Conservation (phyloP, 2,329 filamentous ascomycete genomes). For the Aspergillus luchuensis region DNA sequence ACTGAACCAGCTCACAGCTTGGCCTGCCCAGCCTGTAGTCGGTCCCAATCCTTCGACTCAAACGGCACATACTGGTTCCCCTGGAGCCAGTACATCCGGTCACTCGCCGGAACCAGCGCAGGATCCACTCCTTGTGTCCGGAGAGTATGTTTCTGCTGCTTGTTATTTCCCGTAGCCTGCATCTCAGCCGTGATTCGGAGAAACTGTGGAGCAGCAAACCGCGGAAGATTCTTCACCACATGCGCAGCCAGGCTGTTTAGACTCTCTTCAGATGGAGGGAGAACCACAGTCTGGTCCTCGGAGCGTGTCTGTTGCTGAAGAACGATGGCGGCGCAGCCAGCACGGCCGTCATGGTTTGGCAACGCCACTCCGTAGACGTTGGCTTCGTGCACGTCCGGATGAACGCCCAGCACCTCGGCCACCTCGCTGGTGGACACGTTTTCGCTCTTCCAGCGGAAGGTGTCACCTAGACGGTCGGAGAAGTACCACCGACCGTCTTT, state of each 20-base stretch:
- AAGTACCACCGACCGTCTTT: conserved; percentile 74
- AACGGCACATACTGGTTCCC: conserved; percentile 70
- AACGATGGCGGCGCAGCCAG: conserved; percentile 76
- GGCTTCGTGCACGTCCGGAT: conserved; percentile 69
- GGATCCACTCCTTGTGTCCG: conserved; percentile 75
- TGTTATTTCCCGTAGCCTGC: conserved; percentile 79
- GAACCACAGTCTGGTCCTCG: conserved; percentile 21
- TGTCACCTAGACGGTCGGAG: conserved; percentile 64
- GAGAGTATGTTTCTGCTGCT: conserved; percentile 78
- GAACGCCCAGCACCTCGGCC: conserved; percentile 69
- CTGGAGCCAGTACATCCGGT: conserved; percentile 67
- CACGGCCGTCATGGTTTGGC: conserved; percentile 79
- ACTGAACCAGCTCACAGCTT: conserved; percentile 59
- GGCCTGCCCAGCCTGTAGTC: conserved; percentile 66
- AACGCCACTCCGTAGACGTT: conserved; percentile 84
- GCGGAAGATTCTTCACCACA: conserved; percentile 61
- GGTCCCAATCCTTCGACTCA: conserved; percentile 66
- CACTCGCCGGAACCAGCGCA: conserved; percentile 36
- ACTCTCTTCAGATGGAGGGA: conserved; percentile 41
- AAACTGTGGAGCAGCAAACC: conserved; percentile 77
- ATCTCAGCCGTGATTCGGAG: conserved; percentile 65
- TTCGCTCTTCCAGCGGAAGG: conserved; percentile 67
- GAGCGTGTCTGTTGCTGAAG: conserved; percentile 47
- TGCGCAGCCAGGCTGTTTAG: conserved; percentile 65
- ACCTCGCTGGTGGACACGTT: conserved; percentile 84